These are phyloP conservation scores for Oryza australiensis DNA, from an alignment of 176 grass and related monocot species.

Conservation along the genomic window DNA sequence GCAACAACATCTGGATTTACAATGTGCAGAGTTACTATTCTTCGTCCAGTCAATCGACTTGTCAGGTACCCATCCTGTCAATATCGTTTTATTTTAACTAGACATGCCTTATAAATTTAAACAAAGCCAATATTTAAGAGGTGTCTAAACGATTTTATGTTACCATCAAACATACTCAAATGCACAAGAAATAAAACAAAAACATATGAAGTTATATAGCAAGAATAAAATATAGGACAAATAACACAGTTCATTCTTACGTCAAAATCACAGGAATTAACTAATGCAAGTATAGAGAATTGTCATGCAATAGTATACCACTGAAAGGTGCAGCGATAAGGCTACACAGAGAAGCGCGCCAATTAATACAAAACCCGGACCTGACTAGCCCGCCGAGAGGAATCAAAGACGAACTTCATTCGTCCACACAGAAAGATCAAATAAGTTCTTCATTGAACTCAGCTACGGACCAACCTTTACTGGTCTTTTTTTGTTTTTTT, in stretches of 20 bases:
- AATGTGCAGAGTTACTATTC: neutral
- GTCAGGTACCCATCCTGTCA: neutral
- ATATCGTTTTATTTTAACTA: too few species aligned
- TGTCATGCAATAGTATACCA: neutral
- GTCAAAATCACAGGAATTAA: neutral
- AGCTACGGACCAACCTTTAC: neutral
- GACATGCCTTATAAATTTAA: neutral
- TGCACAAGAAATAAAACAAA: neutral
- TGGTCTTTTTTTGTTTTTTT: conserved; percentile 69
- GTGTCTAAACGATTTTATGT: neutral
- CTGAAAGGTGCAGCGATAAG: neutral
- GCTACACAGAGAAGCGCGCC: neutral
- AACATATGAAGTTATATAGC: neutral
- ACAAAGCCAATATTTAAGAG: neutral
- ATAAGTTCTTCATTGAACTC: neutral
- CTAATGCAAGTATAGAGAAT: neutral
- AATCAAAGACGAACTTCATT: neutral
- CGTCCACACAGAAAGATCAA: neutral
- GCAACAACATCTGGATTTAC: neutral
- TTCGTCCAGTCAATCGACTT: neutral
- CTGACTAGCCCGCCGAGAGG: neutral
- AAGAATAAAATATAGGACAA: neutral
- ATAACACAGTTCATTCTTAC: neutral
- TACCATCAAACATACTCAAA: neutral
- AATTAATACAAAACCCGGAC: neutral